A percentile compares a stretch with the other conserved stretches of the same genome.
Evolutionary conservation across 176 grass and related monocot genomes (phyloP).

Genomic region (Calamus simplicifolius): DNA sequence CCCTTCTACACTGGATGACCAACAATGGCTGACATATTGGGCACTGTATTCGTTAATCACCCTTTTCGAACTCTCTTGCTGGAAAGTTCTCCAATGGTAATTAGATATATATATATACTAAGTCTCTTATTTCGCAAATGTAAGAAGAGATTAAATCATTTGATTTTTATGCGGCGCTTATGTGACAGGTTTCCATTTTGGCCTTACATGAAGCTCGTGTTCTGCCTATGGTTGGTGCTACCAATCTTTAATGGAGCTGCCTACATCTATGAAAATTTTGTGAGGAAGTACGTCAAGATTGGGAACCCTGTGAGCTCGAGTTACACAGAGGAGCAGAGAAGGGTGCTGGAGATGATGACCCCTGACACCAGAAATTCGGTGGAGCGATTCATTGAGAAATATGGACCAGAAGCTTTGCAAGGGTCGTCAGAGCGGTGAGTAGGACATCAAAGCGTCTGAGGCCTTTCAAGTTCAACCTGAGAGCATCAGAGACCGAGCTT

Average conservation of each 20-base stretch:
- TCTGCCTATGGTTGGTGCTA: constrained; percentile 93
- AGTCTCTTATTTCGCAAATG: background rate
- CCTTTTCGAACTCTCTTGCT: constrained; percentile 83
- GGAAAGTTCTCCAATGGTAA: constrained; percentile 79
- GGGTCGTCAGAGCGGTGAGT: constrained; percentile 60
- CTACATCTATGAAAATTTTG: constrained; percentile 73
- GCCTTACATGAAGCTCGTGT: constrained; percentile 85
- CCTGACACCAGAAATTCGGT: constrained; percentile 79
- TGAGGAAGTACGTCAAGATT: constrained; percentile 88
- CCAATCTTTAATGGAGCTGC: constrained; percentile 95
- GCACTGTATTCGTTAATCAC: constrained; percentile 85
- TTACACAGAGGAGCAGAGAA: constrained; percentile 66
- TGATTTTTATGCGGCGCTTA: background rate
- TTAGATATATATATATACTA: background rate
- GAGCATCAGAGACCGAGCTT: background rate
- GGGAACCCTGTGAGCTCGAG: constrained; percentile 44
- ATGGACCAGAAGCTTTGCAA: constrained; percentile 65
- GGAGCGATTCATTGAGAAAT: constrained; percentile 64
- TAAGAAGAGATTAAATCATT: background rate
- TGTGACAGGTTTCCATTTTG: constrained; percentile 69
- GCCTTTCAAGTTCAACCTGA: too few relatives aligned
- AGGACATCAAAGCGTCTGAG: too few relatives aligned
- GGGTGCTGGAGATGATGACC: constrained; percentile 81
- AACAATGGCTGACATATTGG: constrained; percentile 99
- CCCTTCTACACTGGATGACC: constrained; percentile 78